phyloP scores from a whole-genome alignment of 73 alveolate species.

The Tetrahymena elliotti region DNA sequence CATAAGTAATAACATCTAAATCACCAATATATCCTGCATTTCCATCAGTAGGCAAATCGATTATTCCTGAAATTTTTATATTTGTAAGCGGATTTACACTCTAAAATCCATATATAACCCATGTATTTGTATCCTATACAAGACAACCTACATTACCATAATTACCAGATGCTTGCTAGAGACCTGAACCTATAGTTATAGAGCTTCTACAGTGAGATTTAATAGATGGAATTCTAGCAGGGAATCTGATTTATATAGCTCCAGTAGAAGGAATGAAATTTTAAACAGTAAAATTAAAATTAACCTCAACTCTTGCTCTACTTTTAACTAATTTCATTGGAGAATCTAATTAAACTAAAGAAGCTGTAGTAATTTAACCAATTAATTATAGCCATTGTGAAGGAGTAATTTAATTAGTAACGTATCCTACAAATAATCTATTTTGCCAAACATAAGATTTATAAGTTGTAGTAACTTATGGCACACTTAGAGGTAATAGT shows the following conservation, averaged over 20 bases:
- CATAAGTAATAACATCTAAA: background rate
- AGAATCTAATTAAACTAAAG: background rate
- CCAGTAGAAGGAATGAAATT: background rate
- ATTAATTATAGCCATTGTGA: background rate
- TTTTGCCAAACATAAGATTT: background rate
- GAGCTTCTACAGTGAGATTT: background rate
- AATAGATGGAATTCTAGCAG: background rate
- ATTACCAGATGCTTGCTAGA: background rate
- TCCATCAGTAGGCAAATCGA: background rate
- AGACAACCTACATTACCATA: background rate
- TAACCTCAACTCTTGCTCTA: background rate
- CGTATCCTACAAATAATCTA: background rate
- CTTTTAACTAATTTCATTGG: background rate
- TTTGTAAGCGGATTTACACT: background rate
- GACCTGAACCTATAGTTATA: background rate
- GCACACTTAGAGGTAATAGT: background rate
- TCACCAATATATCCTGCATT: background rate
- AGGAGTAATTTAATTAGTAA: background rate
- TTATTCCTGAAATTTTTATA: background rate
- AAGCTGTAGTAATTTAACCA: background rate
- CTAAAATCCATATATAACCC: background rate
- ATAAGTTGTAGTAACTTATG: background rate
- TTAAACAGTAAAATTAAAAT: background rate
- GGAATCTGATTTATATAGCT: background rate
- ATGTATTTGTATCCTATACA: background rate